Evolutionary conservation across 768 basidiomycete genomes (phyloP).

Genomic region (Suillus paluster): DNA sequence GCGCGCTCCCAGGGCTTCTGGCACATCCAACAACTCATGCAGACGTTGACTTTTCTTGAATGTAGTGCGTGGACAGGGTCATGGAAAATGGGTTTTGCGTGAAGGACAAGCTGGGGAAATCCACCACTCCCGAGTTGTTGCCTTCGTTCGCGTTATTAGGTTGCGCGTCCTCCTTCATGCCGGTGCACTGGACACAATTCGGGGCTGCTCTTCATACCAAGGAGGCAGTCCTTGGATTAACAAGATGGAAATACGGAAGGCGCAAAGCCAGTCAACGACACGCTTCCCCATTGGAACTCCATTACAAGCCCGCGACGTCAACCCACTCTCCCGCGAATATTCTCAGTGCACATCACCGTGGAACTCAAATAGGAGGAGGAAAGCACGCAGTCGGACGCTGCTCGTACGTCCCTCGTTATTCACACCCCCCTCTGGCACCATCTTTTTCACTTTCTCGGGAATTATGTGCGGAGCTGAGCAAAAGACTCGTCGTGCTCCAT

Average conservation of each 20-base stretch:
- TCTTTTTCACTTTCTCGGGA: conserved; percentile 70
- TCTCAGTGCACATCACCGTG: background rate
- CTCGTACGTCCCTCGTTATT: conserved; percentile 48
- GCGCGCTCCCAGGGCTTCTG: conserved; percentile 61
- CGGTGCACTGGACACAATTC: conserved; percentile 43
- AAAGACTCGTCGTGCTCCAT: conserved; percentile 63
- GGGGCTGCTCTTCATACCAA: conserved; percentile 37
- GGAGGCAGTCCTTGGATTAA: background rate
- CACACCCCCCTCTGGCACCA: conserved; percentile 65
- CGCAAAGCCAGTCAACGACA: background rate
- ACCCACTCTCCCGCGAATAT: conserved; percentile 12
- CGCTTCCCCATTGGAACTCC: conserved; percentile 32
- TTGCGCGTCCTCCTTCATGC: no score
- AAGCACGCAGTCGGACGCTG: conserved; percentile 22
- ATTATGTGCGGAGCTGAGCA: no score
- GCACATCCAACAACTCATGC: no score
- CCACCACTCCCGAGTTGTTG: no score
- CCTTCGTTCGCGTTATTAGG: no score
- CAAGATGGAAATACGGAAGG: no score
- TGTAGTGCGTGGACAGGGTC: conserved; percentile 66
- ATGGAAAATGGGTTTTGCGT: conserved; percentile 6
- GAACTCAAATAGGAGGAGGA: no score
- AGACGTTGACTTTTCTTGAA: conserved; percentile 59
- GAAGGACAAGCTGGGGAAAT: conserved; percentile 16
- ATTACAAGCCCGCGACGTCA: conserved; percentile 35